Evolutionary conservation across 2,329 filamentous ascomycete species (phyloP).

Genomic region (Xylariaceae sp.): DNA sequence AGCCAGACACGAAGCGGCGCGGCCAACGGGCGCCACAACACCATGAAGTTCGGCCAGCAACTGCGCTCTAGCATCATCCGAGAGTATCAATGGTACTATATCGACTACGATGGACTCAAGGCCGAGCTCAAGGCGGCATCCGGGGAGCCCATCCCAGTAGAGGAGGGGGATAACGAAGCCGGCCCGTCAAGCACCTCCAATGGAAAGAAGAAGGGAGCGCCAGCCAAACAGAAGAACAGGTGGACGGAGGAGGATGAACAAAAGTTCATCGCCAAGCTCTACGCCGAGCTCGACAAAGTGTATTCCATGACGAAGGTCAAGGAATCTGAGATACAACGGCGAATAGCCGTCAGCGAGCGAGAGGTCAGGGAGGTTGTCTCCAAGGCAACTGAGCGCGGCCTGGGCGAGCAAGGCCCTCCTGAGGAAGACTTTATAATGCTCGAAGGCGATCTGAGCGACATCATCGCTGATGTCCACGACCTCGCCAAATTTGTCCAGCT

Average conservation of each 20-base stretch:
- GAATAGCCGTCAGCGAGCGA: conserved; percentile 80
- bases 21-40: conserved; percentile 40
- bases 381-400: conserved; percentile 59
- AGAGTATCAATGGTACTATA: conserved; percentile 98
- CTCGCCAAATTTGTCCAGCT: conserved; percentile 96
- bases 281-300: conserved; percentile 93
- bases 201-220: conserved; percentile 29
- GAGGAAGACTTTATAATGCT: conserved; percentile 93
- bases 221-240: conserved; percentile 47
- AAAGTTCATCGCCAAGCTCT: conserved; percentile 78
- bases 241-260: conserved; percentile 94
- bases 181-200: conserved; percentile 30
- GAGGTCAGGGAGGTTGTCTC: conserved; percentile 83
- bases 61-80: conserved; percentile 91
- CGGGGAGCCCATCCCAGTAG: conserved; percentile 35
- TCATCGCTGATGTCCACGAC: conserved; percentile 97
- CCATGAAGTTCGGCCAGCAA: conserved; percentile 92
- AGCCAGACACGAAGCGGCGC: conserved; percentile 9
- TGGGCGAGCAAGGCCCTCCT: conserved; percentile 55
- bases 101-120: conserved; percentile 94
- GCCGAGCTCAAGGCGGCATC: conserved; percentile 72
- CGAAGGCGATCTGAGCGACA: conserved; percentile 92
- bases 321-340: conserved; percentile 87
- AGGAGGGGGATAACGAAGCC: conserved; percentile 34
- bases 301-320: conserved; percentile 97